Evolutionary conservation across 2,329 filamentous ascomycete genomes (phyloP), one percentile per base, ranked within the genome.

Genomic region (Gaeumannomyces sp.): DNA sequence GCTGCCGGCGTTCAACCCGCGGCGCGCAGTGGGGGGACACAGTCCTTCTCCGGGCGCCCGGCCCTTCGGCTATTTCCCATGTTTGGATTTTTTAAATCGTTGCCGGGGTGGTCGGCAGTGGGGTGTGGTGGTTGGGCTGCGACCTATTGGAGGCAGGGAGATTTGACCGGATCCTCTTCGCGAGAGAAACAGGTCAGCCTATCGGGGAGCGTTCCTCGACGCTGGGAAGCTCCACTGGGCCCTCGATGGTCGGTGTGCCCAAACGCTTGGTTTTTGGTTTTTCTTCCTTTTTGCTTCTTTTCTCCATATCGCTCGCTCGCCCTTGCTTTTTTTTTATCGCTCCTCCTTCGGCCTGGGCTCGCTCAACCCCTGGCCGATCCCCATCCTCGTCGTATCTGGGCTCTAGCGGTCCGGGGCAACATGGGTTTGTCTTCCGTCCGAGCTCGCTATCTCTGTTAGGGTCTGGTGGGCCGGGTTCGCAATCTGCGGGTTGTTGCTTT

Each of bases 281-380:
- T 38, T 35, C 4, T 60, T n/a, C 22, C 5, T 27, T 58, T 45
- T 28, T 33, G n/a, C 16, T 64, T 25, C 50, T 53, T 62, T 64
- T n/a, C n/a, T n/a, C n/a, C n/a, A n/a, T n/a, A n/a, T n/a, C n/a
- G n/a, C 29, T 56, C n/a, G 28, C 22, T 63, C 22, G 10, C 35
- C 35, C n/a, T 59, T 58, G 31, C 61, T 58, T 65, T 58, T 65
- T 58, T 16, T 28, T 27, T 63, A 50, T 35, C 27, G 7, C 31
- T 7, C 7, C 31, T 11, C 31, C 31, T 10, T 33, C 31, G 13
- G 31, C 31, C 31, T 11, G 31, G 2, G 11, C 3, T 38, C 16
- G 35, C 35, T 13, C 35, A 38, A 6, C 16, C 5, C 5, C 58
- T 14, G 22, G 45, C 22, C n/a, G 45, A 53, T 53, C 45, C 11